phyloP scores from a whole-genome alignment of 2,329 filamentous ascomycete genomes.

The Claviceps monticola region DNA sequence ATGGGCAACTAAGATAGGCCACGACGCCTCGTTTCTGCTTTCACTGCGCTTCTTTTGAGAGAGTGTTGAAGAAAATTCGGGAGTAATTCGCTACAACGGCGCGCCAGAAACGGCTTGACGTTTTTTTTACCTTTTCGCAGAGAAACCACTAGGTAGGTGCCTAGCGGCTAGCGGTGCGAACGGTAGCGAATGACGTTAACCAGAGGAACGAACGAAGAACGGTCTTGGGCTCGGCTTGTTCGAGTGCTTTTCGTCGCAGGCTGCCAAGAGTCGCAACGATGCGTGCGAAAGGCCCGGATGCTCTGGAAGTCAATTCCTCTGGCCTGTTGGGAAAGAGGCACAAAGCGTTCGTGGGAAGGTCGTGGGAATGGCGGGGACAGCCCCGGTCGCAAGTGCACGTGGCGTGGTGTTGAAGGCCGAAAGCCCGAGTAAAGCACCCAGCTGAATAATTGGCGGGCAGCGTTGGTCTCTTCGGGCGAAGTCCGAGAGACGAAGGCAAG shows the following conservation, averaged over 20 bases:
- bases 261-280: neutral
- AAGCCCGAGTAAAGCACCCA: neutral
- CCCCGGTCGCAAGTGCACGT: conserved; percentile 3
- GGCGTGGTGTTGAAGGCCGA: neutral
- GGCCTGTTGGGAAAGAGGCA: neutral
- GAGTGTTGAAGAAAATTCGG: neutral
- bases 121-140: neutral
- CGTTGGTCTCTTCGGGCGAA: neutral
- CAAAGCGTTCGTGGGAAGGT: conserved; percentile 1
- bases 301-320: neutral
- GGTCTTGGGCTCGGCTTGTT: neutral
- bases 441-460: conserved; percentile 1
- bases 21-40: neutral
- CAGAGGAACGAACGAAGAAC: neutral
- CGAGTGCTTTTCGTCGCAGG: neutral
- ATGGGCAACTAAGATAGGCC: conserved; percentile 16
- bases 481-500: neutral
- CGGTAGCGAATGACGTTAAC: neutral
- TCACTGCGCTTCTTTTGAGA: neutral
- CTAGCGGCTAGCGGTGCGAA: neutral
- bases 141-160: neutral
- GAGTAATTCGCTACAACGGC: neutral
- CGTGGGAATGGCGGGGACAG: neutral
- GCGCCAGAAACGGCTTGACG: neutral
- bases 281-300: neutral